Evolutionary conservation across 306 rosid genomes (phyloP).

Genomic region (Prunus mira): DNA sequence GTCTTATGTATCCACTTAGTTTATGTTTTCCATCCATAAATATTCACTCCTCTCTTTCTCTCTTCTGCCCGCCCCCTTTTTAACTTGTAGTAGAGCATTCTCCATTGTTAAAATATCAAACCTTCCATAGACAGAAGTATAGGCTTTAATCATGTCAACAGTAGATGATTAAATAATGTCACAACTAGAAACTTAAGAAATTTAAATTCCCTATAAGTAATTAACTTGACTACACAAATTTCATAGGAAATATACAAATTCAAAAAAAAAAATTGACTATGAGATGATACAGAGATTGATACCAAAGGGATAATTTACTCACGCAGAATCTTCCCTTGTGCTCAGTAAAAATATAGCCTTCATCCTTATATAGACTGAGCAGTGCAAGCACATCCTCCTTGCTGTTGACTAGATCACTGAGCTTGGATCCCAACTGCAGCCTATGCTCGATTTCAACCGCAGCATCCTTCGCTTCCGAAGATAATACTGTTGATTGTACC

Average conservation of each 20-base stretch:
- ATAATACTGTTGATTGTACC: conserved; percentile 49
- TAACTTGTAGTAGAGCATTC: no score
- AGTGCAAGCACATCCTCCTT: conserved; percentile 73
- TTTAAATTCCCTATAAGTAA: not conserved
- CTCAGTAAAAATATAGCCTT: conserved; percentile 82
- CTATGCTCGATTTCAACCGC: conserved; percentile 72
- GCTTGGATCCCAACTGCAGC: conserved; percentile 82
- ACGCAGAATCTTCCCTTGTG: conserved; percentile 72
- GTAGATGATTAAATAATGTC: not conserved
- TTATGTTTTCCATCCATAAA: no score
- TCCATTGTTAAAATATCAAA: no score
- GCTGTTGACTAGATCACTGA: conserved; percentile 62
- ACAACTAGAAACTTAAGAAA: not conserved
- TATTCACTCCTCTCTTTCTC: no score
- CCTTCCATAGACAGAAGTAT: not conserved
- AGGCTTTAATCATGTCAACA: not conserved
- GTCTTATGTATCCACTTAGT: not conserved
- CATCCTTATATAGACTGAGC: conserved; percentile 57
- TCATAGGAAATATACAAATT: not conserved
- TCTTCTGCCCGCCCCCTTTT: no score
- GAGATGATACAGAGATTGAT: not conserved
- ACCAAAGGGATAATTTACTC: conserved; percentile 34
- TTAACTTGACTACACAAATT: not conserved
- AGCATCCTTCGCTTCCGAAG: conserved; percentile 78
- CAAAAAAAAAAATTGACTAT: not conserved